phyloP scores from a whole-genome alignment of 768 basidiomycete species.

The Phaeotremella skinneri region DNA sequence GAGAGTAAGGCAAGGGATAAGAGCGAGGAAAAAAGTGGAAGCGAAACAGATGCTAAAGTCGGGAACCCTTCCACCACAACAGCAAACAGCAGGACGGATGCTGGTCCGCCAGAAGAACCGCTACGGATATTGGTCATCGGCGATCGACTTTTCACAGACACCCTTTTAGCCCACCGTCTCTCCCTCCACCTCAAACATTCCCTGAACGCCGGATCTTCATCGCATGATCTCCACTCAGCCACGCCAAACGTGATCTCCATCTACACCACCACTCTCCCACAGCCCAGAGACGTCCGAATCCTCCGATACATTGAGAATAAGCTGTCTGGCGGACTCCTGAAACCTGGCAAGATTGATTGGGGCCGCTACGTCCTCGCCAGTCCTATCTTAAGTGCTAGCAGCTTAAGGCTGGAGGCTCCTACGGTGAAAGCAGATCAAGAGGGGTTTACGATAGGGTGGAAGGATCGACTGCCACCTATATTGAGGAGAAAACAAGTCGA shows the following conservation, averaged over 20 bases:
- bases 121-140: slow-evolving; percentile 75
- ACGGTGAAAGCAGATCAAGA: too few relatives aligned
- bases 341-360: slow-evolving; percentile 14
- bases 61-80: not conserved
- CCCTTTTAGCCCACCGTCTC: slow-evolving; percentile 73
- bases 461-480: too few relatives aligned
- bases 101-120: slow-evolving; percentile 16
- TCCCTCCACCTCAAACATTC: slow-evolving; percentile 6
- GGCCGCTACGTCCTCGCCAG: slow-evolving; percentile 11
- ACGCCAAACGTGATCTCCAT: slow-evolving; percentile 42
- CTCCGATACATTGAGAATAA: slow-evolving; percentile 46
- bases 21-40: not conserved
- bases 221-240: not conserved
- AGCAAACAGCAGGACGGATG: slow-evolving; percentile 1
- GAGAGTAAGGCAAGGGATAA: slow-evolving; percentile 2
- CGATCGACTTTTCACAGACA: slow-evolving; percentile 88
- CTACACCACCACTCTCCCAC: slow-evolving; percentile 42
- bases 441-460: too few relatives aligned
- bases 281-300: slow-evolving; percentile 42
- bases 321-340: slow-evolving; percentile 21
- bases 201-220: not conserved
- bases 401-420: too few relatives aligned
- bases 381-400: too few relatives aligned
- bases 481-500: too few relatives aligned
- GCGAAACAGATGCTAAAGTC: not conserved